Conservation (phyloP, 371 early-diverging fungal species). For the Haplosporangium sp. region DNA sequence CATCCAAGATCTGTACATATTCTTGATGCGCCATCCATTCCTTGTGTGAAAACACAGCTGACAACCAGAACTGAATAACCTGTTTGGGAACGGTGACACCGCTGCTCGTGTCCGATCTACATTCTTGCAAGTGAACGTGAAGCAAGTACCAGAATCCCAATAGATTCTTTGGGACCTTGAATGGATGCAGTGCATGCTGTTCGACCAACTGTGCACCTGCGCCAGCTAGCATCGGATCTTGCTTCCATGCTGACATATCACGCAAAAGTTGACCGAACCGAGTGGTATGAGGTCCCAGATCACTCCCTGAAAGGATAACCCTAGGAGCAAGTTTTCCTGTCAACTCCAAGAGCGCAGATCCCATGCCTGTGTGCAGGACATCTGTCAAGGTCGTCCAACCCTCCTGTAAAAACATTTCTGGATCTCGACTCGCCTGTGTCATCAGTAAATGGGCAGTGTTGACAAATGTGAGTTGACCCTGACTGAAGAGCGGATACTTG, state of each 20-base stretch:
- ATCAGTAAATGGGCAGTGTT: constrained; percentile 61
- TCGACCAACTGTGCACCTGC: constrained; percentile 29
- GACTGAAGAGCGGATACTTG: constrained; percentile 42
- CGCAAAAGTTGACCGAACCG: constrained; percentile 56
- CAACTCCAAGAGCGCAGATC: constrained; percentile 47
- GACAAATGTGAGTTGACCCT: constrained; percentile 58
- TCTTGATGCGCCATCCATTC: constrained; percentile 51
- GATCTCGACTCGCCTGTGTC: constrained; percentile 63
- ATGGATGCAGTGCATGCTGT: not conserved
- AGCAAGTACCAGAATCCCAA: constrained; percentile 27
- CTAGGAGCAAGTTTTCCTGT: constrained; percentile 11
- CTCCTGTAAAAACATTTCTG: constrained; percentile 61
- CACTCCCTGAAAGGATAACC: constrained; percentile 57
- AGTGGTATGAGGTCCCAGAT: constrained; percentile 49
- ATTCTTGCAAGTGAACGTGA: constrained; percentile 10
- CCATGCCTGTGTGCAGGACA: constrained; percentile 58
- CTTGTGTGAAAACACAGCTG: constrained; percentile 38
- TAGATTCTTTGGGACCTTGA: constrained; percentile 10
- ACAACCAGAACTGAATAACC: constrained; percentile 40
- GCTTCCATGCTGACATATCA: constrained; percentile 47
- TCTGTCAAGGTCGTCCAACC: constrained; percentile 64
- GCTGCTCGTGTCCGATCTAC: not conserved
- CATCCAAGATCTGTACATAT: constrained; percentile 34
- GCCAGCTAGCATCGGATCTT: constrained; percentile 58
- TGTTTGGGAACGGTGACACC: not conserved